These are phyloP conservation scores for Solanum commersonii DNA, from an alignment of 257 asterid species.

Conservation along the genomic window DNA sequence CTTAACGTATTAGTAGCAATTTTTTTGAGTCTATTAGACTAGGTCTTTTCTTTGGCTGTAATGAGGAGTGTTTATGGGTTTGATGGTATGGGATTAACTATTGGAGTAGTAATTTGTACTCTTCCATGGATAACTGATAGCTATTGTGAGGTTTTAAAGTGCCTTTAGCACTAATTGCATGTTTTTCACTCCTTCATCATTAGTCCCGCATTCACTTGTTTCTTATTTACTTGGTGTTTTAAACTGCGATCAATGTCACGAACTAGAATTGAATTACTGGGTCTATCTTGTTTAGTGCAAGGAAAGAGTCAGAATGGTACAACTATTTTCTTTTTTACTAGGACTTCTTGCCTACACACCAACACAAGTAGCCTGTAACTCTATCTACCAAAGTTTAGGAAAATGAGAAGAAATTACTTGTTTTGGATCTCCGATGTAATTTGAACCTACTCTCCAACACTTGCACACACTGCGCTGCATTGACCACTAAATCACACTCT, in stretches of 20 bases:
- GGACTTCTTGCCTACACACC: background rate
- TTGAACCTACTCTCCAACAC: background rate
- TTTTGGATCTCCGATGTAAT: background rate
- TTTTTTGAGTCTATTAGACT: too few species aligned
- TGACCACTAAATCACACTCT: background rate
- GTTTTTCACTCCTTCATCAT: background rate
- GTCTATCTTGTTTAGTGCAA: background rate
- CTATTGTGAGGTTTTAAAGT: background rate
- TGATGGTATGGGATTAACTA: background rate
- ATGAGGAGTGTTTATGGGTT: background rate
- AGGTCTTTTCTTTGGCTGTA: background rate
- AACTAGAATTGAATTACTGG: background rate
- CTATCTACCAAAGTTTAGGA: background rate
- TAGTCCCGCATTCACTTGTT: background rate
- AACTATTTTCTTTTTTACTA: background rate
- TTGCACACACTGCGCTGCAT: background rate
- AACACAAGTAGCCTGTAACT: background rate
- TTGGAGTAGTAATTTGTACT: background rate
- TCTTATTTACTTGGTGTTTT: background rate
- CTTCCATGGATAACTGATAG: background rate
- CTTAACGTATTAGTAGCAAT: too few species aligned
- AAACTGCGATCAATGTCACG: background rate
- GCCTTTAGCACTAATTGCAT: background rate
- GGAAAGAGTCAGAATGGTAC: background rate
- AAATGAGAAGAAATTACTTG: background rate